These are phyloP conservation scores for Platanus orientalis DNA, from an alignment of 164 flowering plant genomes.

Conservation along the genomic window DNA sequence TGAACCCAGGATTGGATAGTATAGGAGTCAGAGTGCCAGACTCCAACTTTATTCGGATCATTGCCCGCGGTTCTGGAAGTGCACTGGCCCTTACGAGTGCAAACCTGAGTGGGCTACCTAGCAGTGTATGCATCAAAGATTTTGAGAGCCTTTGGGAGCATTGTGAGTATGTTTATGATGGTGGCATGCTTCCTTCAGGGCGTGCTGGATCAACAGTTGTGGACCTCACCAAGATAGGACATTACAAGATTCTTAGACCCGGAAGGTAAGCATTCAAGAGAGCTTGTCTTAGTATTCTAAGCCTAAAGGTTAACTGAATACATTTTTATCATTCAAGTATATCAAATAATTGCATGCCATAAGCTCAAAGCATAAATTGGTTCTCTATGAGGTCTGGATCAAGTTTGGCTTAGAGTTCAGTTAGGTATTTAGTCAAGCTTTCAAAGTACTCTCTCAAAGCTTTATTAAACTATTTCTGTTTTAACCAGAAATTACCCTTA, in stretches of 20 bases:
- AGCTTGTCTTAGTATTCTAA: not conserved
- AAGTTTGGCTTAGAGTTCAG: too few relatives aligned
- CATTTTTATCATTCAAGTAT: not conserved
- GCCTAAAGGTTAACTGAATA: not conserved
- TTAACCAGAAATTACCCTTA: too few relatives aligned
- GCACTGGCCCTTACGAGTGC: constrained; percentile 95
- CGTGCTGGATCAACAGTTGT: constrained; percentile 94
- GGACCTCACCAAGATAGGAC: constrained; percentile 65
- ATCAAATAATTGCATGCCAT: not conserved
- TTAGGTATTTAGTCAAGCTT: too few relatives aligned
- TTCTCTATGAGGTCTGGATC: not conserved
- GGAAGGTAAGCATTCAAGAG: constrained; percentile 60
- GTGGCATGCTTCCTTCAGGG: constrained; percentile 82
- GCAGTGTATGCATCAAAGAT: constrained; percentile 73
- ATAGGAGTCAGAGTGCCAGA: constrained; percentile 95
- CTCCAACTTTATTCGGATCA: constrained; percentile 57
- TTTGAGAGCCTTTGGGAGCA: constrained; percentile 84
- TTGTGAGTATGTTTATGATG: constrained; percentile 79
- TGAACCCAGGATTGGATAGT: constrained; percentile 87
- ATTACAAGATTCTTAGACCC: constrained; percentile 76
- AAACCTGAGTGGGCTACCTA: constrained; percentile 80
- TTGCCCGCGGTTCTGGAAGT: constrained; percentile 70
- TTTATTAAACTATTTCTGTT: too few relatives aligned
- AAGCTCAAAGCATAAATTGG: not conserved
- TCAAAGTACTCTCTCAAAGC: too few relatives aligned